Base-by-base conservation (phyloP, 139 green algal species). In the Spirogloea muscicola region DNA sequence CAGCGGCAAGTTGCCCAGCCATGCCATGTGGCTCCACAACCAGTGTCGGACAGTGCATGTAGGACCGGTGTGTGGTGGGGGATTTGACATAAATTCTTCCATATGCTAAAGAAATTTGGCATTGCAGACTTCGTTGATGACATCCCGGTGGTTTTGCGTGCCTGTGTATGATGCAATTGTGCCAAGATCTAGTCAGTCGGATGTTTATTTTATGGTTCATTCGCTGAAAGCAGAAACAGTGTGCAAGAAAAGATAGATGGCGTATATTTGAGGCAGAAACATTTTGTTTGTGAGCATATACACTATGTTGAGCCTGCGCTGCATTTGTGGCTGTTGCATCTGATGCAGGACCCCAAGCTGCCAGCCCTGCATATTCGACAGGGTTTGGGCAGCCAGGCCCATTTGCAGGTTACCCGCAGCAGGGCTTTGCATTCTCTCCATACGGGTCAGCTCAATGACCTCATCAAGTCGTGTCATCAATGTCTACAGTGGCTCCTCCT, bases 371-470 rank as follows among this genome's bases (percentile, higher is more conserved):
- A 3, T 68, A 42, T 58, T 31, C 59, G 4, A 36, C 33, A 4
- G 59, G 10, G 25, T 38, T 38, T 13, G 59, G 10, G 7, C 59
- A 68, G 27, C 9, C 59, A 13, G 59, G 37, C 5, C 59, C 59
- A 3, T 68, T 51, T 58, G 59, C 3, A 42, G 59, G 33, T 9
- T 68, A 42, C 7, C 59, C 59, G 16, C 59, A 29, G 18, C 59
- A 68, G 7, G 37, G 43, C 37, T 68, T 68, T 43, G 59, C 10
- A 4, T 68, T 51, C 18, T 37, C 59, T 13, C 25, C 59, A 58
- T 68, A 68, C 59, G 59, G 59, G 59, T 68, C n/a, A 68, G 27
- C 6, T 55, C 21, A 31, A 21, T 21, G 46, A 31, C 21, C 21
- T 55, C 46, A 31, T 55, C 21, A 31, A 21, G 21, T 55, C 21